phyloP scores from a whole-genome alignment of 2,329 filamentous ascomycete species.

The Clonostachys rhizophaga region DNA sequence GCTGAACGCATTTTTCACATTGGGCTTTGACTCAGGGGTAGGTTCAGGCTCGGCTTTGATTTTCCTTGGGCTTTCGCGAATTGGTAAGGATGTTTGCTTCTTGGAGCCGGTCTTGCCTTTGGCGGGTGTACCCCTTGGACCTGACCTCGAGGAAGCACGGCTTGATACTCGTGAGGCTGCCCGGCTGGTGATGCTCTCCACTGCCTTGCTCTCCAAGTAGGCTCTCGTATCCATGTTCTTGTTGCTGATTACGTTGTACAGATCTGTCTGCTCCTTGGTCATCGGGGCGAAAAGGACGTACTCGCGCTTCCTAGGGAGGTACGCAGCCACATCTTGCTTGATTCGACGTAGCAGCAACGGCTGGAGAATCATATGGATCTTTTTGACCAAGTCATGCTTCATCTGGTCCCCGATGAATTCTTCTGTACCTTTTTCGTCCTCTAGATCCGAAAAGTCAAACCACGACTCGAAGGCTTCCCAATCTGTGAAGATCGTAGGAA shows the following conservation, averaged over 20 bases:
- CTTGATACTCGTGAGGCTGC: slow-evolving; percentile 21
- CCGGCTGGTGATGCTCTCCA: slow-evolving; percentile 50
- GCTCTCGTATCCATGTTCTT: slow-evolving; percentile 58
- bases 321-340: slow-evolving; percentile 87
- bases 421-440: slow-evolving; percentile 75
- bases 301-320: slow-evolving; percentile 93
- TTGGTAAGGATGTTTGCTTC: not conserved
- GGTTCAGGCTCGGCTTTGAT: not conserved
- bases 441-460: slow-evolving; percentile 94
- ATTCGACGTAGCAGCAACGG: slow-evolving; percentile 83
- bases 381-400: slow-evolving; percentile 49
- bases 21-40: not conserved
- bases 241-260: slow-evolving; percentile 67
- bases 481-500: slow-evolving; percentile 90
- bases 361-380: slow-evolving; percentile 89
- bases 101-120: not conserved
- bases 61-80: not conserved
- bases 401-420: slow-evolving; percentile 76
- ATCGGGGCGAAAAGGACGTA: slow-evolving; percentile 94
- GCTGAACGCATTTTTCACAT: slow-evolving; percentile 40
- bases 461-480: slow-evolving; percentile 90
- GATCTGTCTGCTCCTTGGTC: slow-evolving; percentile 82
- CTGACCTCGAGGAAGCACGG: slow-evolving; percentile 19
- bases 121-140: slow-evolving; percentile 4
- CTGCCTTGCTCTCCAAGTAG: slow-evolving; percentile 77